Percentiles rank a stretch among this genome's conserved stretches.
phyloP scores from a whole-genome alignment of 805 yeast species.

The Kazachstania africana region DNA sequence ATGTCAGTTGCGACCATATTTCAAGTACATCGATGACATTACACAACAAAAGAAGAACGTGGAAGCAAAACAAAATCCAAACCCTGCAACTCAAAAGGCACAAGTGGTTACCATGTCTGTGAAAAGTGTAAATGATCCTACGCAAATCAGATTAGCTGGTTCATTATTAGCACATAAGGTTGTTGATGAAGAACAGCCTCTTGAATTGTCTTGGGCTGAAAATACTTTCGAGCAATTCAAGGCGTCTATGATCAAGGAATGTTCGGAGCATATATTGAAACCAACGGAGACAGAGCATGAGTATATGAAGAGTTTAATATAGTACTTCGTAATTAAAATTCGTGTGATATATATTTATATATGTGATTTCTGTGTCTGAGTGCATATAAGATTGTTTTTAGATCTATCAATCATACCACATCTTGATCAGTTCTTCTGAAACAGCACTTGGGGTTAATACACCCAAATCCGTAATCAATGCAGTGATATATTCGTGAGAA shows the following conservation, averaged over 20 bases:
- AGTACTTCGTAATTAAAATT: too few species aligned
- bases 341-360: neutral
- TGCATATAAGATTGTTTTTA: too few species aligned
- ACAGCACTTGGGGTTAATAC: conserved; percentile 96
- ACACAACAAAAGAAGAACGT: conserved; percentile 34
- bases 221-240: conserved; percentile 24
- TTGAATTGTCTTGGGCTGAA: conserved; percentile 35
- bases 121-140: conserved; percentile 44
- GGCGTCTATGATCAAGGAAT: conserved; percentile 14
- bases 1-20: conserved; percentile 71
- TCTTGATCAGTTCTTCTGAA: conserved; percentile 93
- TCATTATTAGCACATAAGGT: conserved; percentile 53
- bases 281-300: conserved; percentile 16
- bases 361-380: neutral
- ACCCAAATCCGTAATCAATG: conserved; percentile 90
- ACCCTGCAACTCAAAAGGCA: conserved; percentile 30
- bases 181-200: conserved; percentile 49
- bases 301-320: conserved; percentile 18
- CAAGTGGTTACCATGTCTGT: conserved; percentile 72
- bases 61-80: conserved; percentile 29
- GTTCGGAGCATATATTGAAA: conserved; percentile 13
- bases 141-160: conserved; percentile 53
- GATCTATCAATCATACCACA: conserved; percentile 73
- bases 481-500: conserved; percentile 90
- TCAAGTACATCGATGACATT: conserved; percentile 63